These are phyloP conservation scores for Croton laevigatus DNA, from an alignment of 441 rosid species.

Conservation along the genomic window DNA sequence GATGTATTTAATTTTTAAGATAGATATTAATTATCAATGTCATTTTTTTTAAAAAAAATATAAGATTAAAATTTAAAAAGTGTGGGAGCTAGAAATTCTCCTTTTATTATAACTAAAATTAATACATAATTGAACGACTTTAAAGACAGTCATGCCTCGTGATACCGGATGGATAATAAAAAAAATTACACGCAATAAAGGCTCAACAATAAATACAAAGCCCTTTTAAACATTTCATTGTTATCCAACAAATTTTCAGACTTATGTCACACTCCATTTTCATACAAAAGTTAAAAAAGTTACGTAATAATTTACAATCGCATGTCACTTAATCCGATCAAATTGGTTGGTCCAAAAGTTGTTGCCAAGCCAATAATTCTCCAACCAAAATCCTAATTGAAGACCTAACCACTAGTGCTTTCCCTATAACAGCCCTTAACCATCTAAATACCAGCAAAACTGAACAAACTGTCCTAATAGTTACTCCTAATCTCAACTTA, in stretches of 20 bases:
- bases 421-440: conserved; percentile 73
- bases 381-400: conserved; percentile 68
- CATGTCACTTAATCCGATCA: conserved; percentile 58
- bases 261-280: not conserved
- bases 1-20: too few relatives aligned
- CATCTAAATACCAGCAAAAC: conserved; percentile 62
- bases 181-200: not conserved
- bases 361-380: conserved; percentile 88
- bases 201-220: not conserved
- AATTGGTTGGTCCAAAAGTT: conserved; percentile 77
- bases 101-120: too few relatives aligned
- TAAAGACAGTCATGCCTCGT: too few relatives aligned
- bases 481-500: conserved; percentile 48
- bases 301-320: conserved; percentile 6
- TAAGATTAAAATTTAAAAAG: too few relatives aligned
- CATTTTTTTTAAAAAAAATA: too few relatives aligned
- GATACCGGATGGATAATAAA: too few relatives aligned
- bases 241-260: not conserved
- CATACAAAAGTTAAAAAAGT: too few relatives aligned
- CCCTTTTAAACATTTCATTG: not conserved
- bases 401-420: conserved; percentile 53
- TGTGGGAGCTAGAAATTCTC: too few relatives aligned
- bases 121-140: too few relatives aligned
- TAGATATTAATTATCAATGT: too few relatives aligned
- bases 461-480: conserved; percentile 49